phyloP scores from a whole-genome alignment of 495 filamentous ascomycete genomes.

The Amniculicola lignicola region DNA sequence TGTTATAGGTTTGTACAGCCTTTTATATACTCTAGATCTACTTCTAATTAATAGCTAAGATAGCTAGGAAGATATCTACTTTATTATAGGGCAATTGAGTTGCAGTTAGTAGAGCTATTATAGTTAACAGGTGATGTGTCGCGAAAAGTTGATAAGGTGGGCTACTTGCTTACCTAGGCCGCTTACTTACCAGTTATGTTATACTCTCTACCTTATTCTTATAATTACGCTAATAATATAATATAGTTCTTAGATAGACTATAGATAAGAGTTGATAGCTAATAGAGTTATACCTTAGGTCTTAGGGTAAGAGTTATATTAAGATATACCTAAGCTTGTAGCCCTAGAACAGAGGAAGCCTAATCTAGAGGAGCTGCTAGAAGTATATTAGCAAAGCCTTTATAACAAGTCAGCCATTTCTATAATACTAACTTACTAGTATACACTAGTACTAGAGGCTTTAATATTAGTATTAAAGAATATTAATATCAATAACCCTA shows the following conservation, averaged over 20 bases:
- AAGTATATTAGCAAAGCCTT: background rate
- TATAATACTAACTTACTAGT: background rate
- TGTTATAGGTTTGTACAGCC: background rate
- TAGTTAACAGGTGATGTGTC: background rate
- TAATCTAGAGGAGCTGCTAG: background rate
- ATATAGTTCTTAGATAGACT: background rate
- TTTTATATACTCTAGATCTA: constrained; percentile 8
- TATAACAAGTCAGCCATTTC: too few species aligned
- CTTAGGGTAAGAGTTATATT: background rate
- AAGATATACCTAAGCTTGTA: constrained; percentile 1
- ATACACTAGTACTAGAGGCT: too few species aligned
- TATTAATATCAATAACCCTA: too few species aligned
- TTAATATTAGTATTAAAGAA: too few species aligned
- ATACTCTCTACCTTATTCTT: background rate
- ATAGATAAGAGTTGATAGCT: background rate
- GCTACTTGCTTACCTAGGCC: background rate
- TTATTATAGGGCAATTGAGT: background rate
- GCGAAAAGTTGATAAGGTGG: background rate
- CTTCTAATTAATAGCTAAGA: constrained; percentile 11
- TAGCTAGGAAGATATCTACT: constrained; percentile 12
- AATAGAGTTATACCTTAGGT: too few species aligned
- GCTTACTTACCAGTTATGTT: background rate
- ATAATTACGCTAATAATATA: background rate
- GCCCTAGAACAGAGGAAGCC: background rate
- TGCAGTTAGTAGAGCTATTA: background rate